Percentiles rank a stretch among this genome's conserved stretches.
phyloP scores from a whole-genome alignment of 345 rosid genomes.

The Euphorbia pulcherrima region DNA sequence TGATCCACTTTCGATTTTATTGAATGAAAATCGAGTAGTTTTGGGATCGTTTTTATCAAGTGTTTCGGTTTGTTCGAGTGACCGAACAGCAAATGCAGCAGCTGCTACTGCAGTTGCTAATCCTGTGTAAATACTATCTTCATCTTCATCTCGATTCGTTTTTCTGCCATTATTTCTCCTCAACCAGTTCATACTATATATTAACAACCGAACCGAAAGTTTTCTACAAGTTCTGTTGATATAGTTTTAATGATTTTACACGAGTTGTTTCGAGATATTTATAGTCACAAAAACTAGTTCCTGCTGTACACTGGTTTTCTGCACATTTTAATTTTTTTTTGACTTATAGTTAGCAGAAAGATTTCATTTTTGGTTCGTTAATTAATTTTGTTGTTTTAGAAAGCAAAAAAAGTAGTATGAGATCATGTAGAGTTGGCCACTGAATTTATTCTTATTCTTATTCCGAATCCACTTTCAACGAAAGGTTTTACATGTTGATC shows the following conservation, averaged over 20 bases:
- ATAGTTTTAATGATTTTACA: too few species aligned
- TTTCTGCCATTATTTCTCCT: background rate
- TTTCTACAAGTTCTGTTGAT: too few species aligned
- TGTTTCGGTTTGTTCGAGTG: conserved; percentile 25
- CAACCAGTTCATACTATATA: conserved; percentile 18
- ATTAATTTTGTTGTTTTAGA: background rate
- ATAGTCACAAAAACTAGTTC: too few species aligned
- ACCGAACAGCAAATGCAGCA: conserved; percentile 35
- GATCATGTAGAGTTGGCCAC: background rate
- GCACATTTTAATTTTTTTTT: background rate
- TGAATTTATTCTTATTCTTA: conserved; percentile 19
- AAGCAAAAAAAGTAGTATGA: background rate
- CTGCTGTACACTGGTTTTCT: background rate
- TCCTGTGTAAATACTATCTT: conserved; percentile 1
- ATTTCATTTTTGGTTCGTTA: background rate
- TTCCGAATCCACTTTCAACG: conserved; percentile 2
- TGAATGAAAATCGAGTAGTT: conserved; percentile 14
- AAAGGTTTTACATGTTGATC: background rate
- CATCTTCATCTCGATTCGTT: conserved; percentile 14
- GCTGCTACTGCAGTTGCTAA: conserved; percentile 33
- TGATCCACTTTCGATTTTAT: conserved; percentile 20
- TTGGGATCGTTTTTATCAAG: conserved; percentile 2
- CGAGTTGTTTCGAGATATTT: too few species aligned
- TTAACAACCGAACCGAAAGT: background rate
- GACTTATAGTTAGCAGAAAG: conserved; percentile 4